Evolutionary conservation across 208 protist genomes (phyloP), one percentile per base, ranked within the genome.

Genomic region (Crithidia thermophila): DNA sequence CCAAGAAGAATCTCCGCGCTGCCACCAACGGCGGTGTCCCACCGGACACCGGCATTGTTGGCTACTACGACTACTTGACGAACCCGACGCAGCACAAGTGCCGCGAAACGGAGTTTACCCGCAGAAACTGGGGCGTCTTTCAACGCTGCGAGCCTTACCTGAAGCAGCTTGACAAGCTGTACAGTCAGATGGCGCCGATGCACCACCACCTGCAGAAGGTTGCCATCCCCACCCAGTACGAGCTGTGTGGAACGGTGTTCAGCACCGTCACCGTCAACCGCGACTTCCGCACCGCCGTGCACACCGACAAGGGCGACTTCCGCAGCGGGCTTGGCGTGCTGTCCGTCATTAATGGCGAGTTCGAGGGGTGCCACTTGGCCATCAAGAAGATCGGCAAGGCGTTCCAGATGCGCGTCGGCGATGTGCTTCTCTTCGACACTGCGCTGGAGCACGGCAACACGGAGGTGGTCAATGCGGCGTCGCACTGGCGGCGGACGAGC

Each of bases 31-130:
- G 90, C 33, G 91, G 91, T 25, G 47, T 60, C n/a, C 88, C 89
- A 28, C 93, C 91, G 13, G 78, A 95, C 58, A 94, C 87, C 10
- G 91, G 93, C 46, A 91, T 97, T 64, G 86, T 92, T 0, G 93
- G 91, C 33, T 95, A 88, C 67, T 97, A 97, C 65, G 93, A 97
- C 67, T 97, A 96, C 57, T 72, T 96, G 18, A 94, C 76, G 37
- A 94, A 93, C 57, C 90, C 91, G 4, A 86, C 75, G 5, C 71
- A 50, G 45, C 76, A 71, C 42, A 97, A 96, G 60, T 97, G 91
- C 59, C 84, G 93, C 23, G 84, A 94, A 64, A 97, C 91, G 8
- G 72, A 84, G 61, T 97, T 88, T 49, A 95, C 71, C 58, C 75
- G 91, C 31, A 64, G 81, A 8, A 78, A 96, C 78, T 86, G 85